Evolutionary conservation across 768 basidiomycete species (phyloP).

Genomic region (Lepiota subincarnata): DNA sequence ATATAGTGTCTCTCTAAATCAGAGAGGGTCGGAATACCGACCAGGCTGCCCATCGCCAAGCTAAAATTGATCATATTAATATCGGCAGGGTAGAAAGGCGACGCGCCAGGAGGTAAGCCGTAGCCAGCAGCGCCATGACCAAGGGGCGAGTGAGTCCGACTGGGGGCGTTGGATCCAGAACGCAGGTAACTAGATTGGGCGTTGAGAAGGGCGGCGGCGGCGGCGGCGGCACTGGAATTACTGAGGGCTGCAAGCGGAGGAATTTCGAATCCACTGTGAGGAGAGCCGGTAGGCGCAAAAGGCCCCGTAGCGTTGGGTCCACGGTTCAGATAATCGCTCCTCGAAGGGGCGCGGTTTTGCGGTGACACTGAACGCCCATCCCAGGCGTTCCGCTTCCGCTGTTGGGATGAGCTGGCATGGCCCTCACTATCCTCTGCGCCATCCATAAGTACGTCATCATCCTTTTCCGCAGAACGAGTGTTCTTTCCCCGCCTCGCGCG

Average conservation of each 20-base stretch:
- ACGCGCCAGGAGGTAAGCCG: constrained; percentile 18
- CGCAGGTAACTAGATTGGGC: constrained; percentile 57
- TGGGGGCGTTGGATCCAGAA: constrained; percentile 62
- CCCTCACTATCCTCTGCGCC: constrained; percentile 32
- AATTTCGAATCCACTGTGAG: constrained; percentile 51
- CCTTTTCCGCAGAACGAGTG: constrained; percentile 21
- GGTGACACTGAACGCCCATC: constrained; percentile 27
- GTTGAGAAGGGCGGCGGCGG: constrained; percentile 28
- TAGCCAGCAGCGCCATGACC: constrained; percentile 37
- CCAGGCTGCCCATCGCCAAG: constrained; percentile 31
- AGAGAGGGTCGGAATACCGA: constrained; percentile 38
- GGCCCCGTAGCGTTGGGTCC: constrained; percentile 7
- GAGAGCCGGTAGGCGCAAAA: constrained; percentile 13
- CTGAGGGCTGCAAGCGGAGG: constrained; percentile 50
- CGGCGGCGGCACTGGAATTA: constrained; percentile 20
- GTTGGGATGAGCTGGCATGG: constrained; percentile 13
- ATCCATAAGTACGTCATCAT: constrained; percentile 49
- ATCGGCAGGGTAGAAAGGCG: constrained; percentile 19
- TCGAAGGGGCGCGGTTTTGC: constrained; percentile 32
- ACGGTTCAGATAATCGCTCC: constrained; percentile 10
- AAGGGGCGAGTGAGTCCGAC: constrained; percentile 69
- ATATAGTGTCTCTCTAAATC: constrained; percentile 74
- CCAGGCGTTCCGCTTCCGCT: constrained; percentile 20
- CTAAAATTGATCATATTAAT: constrained; percentile 24
- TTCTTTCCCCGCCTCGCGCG: constrained; percentile 39